Base-by-base conservation (phyloP, 2,329 filamentous ascomycete genomes). In the Penicillium sumatraense region DNA sequence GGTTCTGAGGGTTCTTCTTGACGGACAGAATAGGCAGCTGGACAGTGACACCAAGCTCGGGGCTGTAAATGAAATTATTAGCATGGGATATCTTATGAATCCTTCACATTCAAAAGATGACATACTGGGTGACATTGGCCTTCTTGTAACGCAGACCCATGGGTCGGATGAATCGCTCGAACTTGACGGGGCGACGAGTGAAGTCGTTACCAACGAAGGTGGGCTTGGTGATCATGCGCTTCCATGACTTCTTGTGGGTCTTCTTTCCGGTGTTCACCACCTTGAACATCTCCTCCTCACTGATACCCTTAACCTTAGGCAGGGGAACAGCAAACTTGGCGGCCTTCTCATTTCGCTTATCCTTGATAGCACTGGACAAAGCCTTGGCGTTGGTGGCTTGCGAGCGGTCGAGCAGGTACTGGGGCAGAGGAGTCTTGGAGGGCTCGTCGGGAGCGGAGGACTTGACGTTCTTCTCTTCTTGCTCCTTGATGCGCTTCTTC, bases 281-380 rank as follows among this genome's bases (percentile, higher is more conserved):
- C 78, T 91, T 93, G 82, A 98, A 98, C 89, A 97, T 93, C 80
- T 96, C 93, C 82, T 96, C 91, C 80, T 98, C 93, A 64, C 86
- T 87, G 66, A 98, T 97, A 61, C 91, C 93, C 69, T 90, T 86
- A 41, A 98, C 95, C 79, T 96, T 97, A 31, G 95, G 95, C 69
- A 99, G 76, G 1, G 95, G 95, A 35, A 98, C 95, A 27, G 84
- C 85, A 74, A 97, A 98, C 72, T 93, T 90, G 48, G 95, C 95
- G 6, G 93, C 91, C 83, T 97, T 96, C 76, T 96, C 96, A 60
- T 84, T 84, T 36, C 95, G 84, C 83, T 96, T 96, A 76, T 97
- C 91, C 85, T 98, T 99, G 80, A 97, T 96, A 51, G 92, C 90
- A 57, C 85, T 89, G 55, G 85, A 89, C 48, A 96, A 81, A 0